phyloP scores from a whole-genome alignment of 2,329 filamentous ascomycete species.

The Clonostachys rosea region DNA sequence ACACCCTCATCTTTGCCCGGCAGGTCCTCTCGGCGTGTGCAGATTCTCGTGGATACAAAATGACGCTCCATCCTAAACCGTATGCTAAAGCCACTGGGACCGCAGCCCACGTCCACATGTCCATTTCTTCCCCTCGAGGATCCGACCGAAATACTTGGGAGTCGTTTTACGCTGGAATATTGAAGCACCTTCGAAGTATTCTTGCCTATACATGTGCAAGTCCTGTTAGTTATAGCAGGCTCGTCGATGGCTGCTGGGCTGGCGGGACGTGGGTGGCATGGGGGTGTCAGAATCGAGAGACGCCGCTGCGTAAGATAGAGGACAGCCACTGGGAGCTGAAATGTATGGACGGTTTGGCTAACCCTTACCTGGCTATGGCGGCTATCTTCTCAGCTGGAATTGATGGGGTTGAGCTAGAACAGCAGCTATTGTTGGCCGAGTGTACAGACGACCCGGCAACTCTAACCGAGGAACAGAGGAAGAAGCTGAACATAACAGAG shows the following conservation, averaged over 20 bases:
- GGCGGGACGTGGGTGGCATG: conserved; percentile 76
- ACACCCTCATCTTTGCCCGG: conserved; percentile 65
- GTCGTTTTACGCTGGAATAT: conserved; percentile 67
- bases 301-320: conserved; percentile 64
- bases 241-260: conserved; percentile 67
- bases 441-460: conserved; percentile 48
- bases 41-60: conserved; percentile 56
- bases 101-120: conserved; percentile 67
- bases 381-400: conserved; percentile 22
- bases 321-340: conserved; percentile 74
- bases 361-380: conserved; percentile 62
- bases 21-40: conserved; percentile 66
- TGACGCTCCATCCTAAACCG: conserved; percentile 73
- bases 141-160: conserved; percentile 42
- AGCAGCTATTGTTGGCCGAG: conserved; percentile 44
- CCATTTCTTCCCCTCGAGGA: conserved; percentile 45
- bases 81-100: conserved; percentile 53
- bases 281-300: conserved; percentile 78
- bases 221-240: conserved; percentile 62
- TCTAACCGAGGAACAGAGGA: conserved; percentile 40
- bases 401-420: conserved; percentile 14
- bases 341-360: conserved; percentile 73
- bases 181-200: conserved; percentile 62
- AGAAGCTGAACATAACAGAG: conserved; percentile 44
- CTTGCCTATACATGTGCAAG: conserved; percentile 65